phyloP scores from a whole-genome alignment of 495 filamentous ascomycete genomes.

The Annulohypoxylon maeteangense region DNA sequence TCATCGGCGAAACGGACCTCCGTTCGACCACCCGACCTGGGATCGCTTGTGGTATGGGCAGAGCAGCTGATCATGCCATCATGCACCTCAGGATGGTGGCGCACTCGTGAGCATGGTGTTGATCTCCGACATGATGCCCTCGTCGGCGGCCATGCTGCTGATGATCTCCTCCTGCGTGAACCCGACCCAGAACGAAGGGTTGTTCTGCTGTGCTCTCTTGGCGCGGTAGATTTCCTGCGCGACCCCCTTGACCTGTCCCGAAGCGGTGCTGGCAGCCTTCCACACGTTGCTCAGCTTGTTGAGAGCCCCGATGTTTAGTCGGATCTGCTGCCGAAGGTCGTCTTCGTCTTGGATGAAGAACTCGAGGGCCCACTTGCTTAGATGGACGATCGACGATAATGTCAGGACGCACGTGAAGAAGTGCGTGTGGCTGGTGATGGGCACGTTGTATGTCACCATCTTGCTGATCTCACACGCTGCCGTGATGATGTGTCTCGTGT shows the following conservation, averaged over 20 bases:
- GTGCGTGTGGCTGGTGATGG: conserved; percentile 80
- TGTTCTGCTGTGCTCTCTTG: conserved; percentile 65
- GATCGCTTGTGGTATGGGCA: conserved; percentile 10
- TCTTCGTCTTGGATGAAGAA: conserved; percentile 67
- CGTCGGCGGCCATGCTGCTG: conserved; percentile 62
- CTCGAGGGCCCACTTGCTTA: conserved; percentile 69
- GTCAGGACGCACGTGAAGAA: conserved; percentile 90
- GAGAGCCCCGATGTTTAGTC: conserved; percentile 84
- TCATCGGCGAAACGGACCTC: neutral
- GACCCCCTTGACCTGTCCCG: conserved; percentile 78
- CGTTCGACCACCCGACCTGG: neutral
- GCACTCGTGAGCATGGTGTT: conserved; percentile 47
- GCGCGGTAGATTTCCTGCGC: conserved; percentile 71
- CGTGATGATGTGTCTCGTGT: conserved; percentile 82
- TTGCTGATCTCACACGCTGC: conserved; percentile 81
- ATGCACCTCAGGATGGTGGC: conserved; percentile 15
- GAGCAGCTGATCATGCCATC: conserved; percentile 2
- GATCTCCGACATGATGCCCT: conserved; percentile 65
- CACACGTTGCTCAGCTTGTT: conserved; percentile 78
- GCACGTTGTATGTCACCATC: conserved; percentile 79
- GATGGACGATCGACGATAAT: conserved; percentile 70
- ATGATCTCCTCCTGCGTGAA: conserved; percentile 66
- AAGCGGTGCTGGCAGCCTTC: conserved; percentile 78
- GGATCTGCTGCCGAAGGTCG: conserved; percentile 80
- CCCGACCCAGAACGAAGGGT: conserved; percentile 62